Conservation (phyloP, 2,329 filamentous ascomycete species). For the Neurospora sp. region DNA sequence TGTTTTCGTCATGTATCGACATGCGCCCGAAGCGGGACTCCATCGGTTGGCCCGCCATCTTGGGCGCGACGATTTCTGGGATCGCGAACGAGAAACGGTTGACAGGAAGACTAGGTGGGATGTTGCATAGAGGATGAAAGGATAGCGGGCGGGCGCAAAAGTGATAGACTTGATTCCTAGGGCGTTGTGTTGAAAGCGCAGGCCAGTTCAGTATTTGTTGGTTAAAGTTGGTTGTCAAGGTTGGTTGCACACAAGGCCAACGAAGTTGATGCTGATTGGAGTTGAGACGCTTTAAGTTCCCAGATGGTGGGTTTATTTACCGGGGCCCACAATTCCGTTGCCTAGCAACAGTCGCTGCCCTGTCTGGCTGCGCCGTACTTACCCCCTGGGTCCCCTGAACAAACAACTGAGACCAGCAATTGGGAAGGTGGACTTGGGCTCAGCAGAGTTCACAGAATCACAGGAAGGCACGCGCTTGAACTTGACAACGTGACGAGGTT, state of each 20-base stretch:
- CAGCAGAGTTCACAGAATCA: not conserved
- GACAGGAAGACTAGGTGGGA: not conserved
- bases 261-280: not conserved
- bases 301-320: not conserved
- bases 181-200: not conserved
- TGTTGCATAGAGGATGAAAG: not conserved
- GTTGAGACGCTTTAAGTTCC: not conserved
- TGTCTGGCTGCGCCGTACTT: not conserved
- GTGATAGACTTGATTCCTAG: not conserved
- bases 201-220: not conserved
- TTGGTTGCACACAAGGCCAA: not conserved
- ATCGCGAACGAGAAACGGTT: not conserved
- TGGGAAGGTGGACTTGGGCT: not conserved
- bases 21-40: slow-evolving; percentile 86
- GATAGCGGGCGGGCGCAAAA: not conserved
- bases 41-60: slow-evolving; percentile 66
- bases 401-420: not conserved
- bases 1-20: slow-evolving; percentile 74
- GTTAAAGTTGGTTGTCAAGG: not conserved
- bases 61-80: not conserved
- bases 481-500: not conserved
- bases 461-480: not conserved
- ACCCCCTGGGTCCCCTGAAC: not conserved
- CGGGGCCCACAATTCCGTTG: not conserved
- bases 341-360: not conserved